Conservation (phyloP, 2,329 filamentous ascomycete genomes). For the Penicillium sp. region DNA sequence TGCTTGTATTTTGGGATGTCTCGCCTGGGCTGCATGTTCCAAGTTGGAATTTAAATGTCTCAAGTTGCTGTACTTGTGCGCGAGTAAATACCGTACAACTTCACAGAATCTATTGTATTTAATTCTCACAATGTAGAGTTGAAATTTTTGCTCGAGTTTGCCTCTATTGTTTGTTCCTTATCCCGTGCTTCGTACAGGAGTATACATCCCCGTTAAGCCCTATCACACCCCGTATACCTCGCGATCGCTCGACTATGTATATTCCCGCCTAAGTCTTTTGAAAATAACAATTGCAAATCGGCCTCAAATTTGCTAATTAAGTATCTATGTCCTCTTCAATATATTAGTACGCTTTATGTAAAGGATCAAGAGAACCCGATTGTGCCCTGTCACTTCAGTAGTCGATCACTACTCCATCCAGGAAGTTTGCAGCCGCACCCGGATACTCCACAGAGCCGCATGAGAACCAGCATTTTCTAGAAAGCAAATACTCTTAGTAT, state of each 20-base stretch:
- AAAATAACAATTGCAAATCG: neutral
- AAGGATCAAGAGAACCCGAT: neutral
- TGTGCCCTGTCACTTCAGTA: neutral
- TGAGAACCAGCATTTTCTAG: neutral
- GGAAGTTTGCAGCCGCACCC: neutral
- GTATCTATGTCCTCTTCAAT: neutral
- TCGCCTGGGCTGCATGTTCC: slow-evolving; percentile 10
- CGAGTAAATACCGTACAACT: neutral
- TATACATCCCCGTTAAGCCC: neutral
- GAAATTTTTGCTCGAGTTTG: neutral
- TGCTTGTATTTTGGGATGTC: neutral
- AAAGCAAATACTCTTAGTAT: neutral
- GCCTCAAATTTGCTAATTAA: neutral
- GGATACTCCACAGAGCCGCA: neutral
- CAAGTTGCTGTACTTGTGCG: neutral
- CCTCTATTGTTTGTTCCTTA: neutral
- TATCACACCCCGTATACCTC: neutral
- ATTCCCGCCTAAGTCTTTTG: neutral
- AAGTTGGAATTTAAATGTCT: slow-evolving; percentile 9
- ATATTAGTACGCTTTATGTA: neutral
- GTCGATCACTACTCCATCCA: neutral
- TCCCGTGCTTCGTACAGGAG: neutral
- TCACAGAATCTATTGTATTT: too few species aligned
- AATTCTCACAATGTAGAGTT: neutral
- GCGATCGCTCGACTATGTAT: neutral